Conservation (phyloP, 257 asterid genomes). For the Solanum appendiculatum region DNA sequence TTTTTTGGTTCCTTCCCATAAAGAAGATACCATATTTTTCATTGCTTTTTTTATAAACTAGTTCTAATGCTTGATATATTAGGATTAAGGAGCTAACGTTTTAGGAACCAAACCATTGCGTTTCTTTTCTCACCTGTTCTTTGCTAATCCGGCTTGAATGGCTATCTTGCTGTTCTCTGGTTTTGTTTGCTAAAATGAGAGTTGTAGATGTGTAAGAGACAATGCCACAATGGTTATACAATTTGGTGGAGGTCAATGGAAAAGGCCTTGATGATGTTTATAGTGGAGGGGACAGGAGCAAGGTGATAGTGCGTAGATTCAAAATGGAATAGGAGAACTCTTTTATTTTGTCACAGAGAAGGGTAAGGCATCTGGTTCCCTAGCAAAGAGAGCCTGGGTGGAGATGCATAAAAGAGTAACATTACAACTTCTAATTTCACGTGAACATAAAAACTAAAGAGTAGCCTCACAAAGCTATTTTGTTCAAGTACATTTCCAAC, state of each 20-base stretch:
- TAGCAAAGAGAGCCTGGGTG: background rate
- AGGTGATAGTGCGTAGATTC: background rate
- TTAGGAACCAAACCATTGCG: background rate
- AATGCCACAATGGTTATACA: background rate
- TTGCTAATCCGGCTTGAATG: background rate
- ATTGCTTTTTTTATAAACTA: background rate
- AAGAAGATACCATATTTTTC: background rate
- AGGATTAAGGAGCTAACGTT: background rate
- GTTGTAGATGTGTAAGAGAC: background rate
- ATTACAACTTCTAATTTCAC: background rate
- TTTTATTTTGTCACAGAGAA: background rate
- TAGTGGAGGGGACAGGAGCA: background rate
- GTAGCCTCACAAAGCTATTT: background rate
- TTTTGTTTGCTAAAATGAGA: background rate
- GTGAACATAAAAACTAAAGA: background rate
- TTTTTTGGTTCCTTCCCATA: background rate
- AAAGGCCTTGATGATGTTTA: background rate
- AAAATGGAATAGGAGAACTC: background rate
- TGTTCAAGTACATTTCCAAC: background rate
- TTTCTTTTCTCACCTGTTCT: background rate
- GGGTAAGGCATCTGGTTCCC: background rate
- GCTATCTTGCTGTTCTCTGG: background rate
- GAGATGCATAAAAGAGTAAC: background rate
- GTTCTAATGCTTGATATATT: background rate
- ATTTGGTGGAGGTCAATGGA: background rate